Conservation (phyloP, 2,329 filamentous ascomycete genomes). For the Calonectria pseudoreteaudii region DNA sequence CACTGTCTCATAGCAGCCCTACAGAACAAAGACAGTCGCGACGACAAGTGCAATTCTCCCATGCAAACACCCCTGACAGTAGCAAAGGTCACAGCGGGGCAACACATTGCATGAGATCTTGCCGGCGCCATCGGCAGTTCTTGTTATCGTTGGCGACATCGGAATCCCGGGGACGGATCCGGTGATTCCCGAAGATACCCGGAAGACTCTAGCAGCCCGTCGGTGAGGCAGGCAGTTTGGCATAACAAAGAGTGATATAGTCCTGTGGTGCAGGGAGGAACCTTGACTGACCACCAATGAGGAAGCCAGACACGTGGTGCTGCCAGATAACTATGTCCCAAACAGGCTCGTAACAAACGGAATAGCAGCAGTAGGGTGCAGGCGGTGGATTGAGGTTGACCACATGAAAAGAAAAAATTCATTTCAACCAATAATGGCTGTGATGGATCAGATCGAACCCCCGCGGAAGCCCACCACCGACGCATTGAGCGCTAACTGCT, state of each 20-base stretch:
- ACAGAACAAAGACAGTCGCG: neutral
- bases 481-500: neutral
- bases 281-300: neutral
- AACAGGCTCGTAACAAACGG: neutral
- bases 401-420: neutral
- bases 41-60: neutral
- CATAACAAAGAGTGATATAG: neutral
- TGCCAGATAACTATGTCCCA: neutral
- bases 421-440: neutral
- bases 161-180: neutral
- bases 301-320: neutral
- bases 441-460: neutral
- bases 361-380: neutral
- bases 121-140: neutral
- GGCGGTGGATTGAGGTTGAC: neutral
- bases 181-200: neutral
- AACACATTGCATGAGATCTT: neutral
- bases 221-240: neutral
- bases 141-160: neutral
- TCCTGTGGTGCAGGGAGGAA: neutral
- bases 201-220: neutral
- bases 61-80: neutral
- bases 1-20: neutral
- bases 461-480: neutral
- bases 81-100: neutral